Base-by-base conservation (phyloP, 352 stramenopile genomes). In the Pelagophyceae sp. region DNA sequence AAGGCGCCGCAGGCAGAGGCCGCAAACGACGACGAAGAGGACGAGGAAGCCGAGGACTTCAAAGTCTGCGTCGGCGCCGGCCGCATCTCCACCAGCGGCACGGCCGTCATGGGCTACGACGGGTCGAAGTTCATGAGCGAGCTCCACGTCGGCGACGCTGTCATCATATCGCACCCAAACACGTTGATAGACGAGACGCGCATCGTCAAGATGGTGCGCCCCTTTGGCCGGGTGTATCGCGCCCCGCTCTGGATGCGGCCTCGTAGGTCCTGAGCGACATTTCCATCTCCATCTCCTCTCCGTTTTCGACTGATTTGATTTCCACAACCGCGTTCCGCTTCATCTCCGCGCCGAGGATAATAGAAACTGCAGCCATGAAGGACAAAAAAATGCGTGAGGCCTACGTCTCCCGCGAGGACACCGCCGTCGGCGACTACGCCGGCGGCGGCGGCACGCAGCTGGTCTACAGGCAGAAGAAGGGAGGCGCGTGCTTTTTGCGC, bases 261-360 rank as follows among this genome's bases (percentile, higher is more conserved):
- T 90, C n/a, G n/a, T 54, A 54, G 45, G 91, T 96, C 76, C 84
- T 96, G 20, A 94, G 87, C 70, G 89, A 96, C 78, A 85, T 93
- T 25, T 93, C 87, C 61, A 89, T 89, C 61, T 88, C 87, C 33
- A 80, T 96, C 77, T 94, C 74, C 75, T 93, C 88, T 2, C 82
- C 88, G 45, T 95, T 96, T 76, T 94, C 88, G 79, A 91, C 89
- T 31, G 91, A 96, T 76, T 79, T 96, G 31, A 88, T 95, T 70
- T 93, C 89, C 15, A 93, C 89, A 19, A 94, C 89, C 23, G 81
- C 88, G 15, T 96, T 96, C 78, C 85, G 91, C 77, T 96, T 87
- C 79, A 94, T 96, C 64, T 91, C 91, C 65, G 90, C 90, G 0
- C 91, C 91, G 1, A 83, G 85, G 0, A 72, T 83, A 31, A 86